These are phyloP conservation scores for Haplosporangium sp. DNA, from an alignment of 371 early-diverging fungal genomes.

Conservation along the genomic window DNA sequence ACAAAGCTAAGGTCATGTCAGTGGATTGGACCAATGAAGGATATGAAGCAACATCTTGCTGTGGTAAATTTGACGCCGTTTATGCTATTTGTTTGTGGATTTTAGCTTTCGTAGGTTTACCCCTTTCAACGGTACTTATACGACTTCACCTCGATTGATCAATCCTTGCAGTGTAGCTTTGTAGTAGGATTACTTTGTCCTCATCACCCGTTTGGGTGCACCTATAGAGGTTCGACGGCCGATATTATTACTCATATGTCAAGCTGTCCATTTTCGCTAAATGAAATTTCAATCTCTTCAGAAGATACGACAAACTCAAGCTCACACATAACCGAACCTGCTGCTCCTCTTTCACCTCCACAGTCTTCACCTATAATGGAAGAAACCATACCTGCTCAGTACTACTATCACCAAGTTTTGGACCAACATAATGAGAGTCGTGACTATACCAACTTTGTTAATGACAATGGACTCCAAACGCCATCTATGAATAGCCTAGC, in stretches of 20 bases:
- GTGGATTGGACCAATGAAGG: conserved; percentile 32
- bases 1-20: conserved; percentile 39
- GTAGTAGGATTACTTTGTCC: conserved; percentile 23
- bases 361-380: conserved; percentile 28
- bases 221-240: conserved; percentile 16
- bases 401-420: not conserved
- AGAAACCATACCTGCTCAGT: not conserved
- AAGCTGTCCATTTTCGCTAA: conserved; percentile 21
- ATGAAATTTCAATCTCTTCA: not conserved
- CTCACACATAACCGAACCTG: not conserved
- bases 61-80: conserved; percentile 11
- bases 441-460: not conserved
- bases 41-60: conserved; percentile 29
- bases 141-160: not conserved
- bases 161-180: conserved; percentile 26
- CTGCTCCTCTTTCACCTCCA: conserved; percentile 30
- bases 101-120: not conserved
- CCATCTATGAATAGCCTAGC: not conserved
- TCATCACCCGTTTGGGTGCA: conserved; percentile 27
- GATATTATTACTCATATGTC: conserved; percentile 22
- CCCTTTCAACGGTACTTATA: too few relatives aligned
- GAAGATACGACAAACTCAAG: not conserved
- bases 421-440: not conserved
- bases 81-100: not conserved
- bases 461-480: not conserved